Conservation (phyloP, 2,329 filamentous ascomycete species). For the Trichoderma cornu-damae region DNA sequence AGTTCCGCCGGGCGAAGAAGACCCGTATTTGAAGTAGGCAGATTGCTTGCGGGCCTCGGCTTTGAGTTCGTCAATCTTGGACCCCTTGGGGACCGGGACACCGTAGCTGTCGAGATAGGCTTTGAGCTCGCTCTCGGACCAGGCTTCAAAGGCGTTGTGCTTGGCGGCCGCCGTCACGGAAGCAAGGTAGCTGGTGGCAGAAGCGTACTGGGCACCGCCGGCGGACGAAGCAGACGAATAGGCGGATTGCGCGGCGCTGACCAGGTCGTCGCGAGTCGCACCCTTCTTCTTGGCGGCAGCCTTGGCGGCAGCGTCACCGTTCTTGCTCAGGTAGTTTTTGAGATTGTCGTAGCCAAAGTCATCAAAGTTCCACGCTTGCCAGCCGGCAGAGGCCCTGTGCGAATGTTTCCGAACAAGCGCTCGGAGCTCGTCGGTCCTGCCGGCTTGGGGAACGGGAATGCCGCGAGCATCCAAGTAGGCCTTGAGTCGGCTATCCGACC, state of each 20-base stretch:
- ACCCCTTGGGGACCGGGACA: conserved; percentile 61
- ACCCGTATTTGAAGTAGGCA: conserved; percentile 74
- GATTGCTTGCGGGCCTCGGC: conserved; percentile 67
- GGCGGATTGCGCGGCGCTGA: conserved; percentile 57
- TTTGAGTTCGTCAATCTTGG: conserved; percentile 62
- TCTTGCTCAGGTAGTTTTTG: conserved; percentile 50
- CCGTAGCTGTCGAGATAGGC: conserved; percentile 76
- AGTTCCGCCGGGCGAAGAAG: conserved; percentile 58
- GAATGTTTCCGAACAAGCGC: conserved; percentile 68
- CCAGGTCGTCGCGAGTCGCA: conserved; percentile 66
- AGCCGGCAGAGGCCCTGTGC: conserved; percentile 64
- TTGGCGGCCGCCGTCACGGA: conserved; percentile 62
- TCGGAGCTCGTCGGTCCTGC: conserved; percentile 67
- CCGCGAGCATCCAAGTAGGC: conserved; percentile 72
- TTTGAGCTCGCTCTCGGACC: conserved; percentile 71
- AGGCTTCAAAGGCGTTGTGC: conserved; percentile 63
- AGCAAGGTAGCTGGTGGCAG: conserved; percentile 65
- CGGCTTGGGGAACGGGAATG: conserved; percentile 65
- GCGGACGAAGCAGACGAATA: conserved; percentile 56
- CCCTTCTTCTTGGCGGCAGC: conserved; percentile 58
- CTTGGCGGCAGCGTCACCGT: conserved; percentile 52
- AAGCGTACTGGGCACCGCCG: conserved; percentile 56
- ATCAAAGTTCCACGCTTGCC: conserved; percentile 73
- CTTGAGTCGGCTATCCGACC: conserved; percentile 75
- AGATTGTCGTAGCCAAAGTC: conserved; percentile 69